Evolutionary conservation across 306 rosid genomes (phyloP).

Genomic region (Cicer yamashitae): DNA sequence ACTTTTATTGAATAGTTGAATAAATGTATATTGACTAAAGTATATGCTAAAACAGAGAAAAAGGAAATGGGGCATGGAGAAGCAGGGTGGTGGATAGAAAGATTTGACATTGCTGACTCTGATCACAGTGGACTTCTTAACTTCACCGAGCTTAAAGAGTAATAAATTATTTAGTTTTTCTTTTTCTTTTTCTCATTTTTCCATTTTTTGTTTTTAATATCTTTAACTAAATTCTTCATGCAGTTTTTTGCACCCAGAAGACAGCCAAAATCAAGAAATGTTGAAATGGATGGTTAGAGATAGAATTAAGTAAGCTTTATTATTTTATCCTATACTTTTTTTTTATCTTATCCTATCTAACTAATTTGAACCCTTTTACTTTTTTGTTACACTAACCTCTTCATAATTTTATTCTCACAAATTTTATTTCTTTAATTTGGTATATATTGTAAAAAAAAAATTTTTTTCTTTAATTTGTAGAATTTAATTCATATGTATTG

Average conservation of each 20-base stretch:
- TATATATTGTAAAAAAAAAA: too few species aligned
- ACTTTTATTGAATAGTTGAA: background rate
- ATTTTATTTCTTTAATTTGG: too few species aligned
- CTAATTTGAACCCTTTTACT: background rate
- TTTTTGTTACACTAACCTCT: too few species aligned
- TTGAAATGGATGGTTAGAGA: conserved; percentile 67
- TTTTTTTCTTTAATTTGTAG: too few species aligned
- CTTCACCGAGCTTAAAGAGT: conserved; percentile 76
- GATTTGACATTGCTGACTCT: conserved; percentile 62
- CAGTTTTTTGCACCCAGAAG: conserved; percentile 87
- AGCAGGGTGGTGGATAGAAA: conserved; percentile 87
- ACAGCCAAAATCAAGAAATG: conserved; percentile 58
- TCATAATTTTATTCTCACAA: background rate
- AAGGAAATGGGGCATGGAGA: conserved; percentile 64
- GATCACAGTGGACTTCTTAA: conserved; percentile 62
- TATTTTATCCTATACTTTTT: background rate
- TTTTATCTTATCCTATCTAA: background rate
- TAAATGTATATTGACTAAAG: background rate
- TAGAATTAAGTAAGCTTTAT: conserved; percentile 57
- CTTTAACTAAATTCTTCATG: too few species aligned
- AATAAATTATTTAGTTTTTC: conserved; percentile 5
- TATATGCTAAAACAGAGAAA: conserved; percentile 55
- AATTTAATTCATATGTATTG: too few species aligned
- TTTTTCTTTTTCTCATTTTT: background rate
- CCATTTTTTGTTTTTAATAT: background rate